Percentiles rank a stretch among this genome's conserved stretches.
Conservation (phyloP, 495 filamentous ascomycete genomes). For the Penicillium malachiteum region DNA sequence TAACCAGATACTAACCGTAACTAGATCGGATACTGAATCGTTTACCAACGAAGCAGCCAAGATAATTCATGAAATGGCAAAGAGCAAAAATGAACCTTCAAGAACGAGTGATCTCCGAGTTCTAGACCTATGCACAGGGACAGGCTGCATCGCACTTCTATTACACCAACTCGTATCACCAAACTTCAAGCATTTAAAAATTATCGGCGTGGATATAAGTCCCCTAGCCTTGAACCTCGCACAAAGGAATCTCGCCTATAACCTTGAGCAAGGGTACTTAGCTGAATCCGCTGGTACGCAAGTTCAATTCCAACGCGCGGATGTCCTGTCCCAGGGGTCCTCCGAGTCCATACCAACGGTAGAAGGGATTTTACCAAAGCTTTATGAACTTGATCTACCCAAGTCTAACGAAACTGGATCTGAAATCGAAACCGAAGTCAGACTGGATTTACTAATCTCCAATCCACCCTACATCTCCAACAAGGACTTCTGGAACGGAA, state of each 20-base stretch:
- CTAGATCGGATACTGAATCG: slow-evolving; percentile 70
- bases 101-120: slow-evolving; percentile 47
- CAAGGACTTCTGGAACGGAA: slow-evolving; percentile 49
- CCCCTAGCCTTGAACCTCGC: slow-evolving; percentile 60
- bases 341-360: slow-evolving; percentile 10
- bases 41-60: slow-evolving; percentile 58
- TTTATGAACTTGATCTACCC: too few relatives aligned
- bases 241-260: slow-evolving; percentile 56
- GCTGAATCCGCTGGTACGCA: slow-evolving; percentile 27
- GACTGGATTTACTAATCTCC: slow-evolving; percentile 71
- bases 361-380: slow-evolving; percentile 4
- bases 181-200: slow-evolving; percentile 25
- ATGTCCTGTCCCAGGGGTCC: slow-evolving; percentile 49
- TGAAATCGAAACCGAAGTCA: not conserved
- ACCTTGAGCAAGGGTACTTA: slow-evolving; percentile 35
- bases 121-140: slow-evolving; percentile 85
- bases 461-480: slow-evolving; percentile 92
- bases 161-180: slow-evolving; percentile 56
- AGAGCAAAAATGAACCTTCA: not conserved
- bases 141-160: slow-evolving; percentile 84
- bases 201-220: slow-evolving; percentile 44
- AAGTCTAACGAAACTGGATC: too few relatives aligned
- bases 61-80: slow-evolving; percentile 31
- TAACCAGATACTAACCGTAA: too few relatives aligned
- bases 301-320: slow-evolving; percentile 50